phyloP scores from a whole-genome alignment of 1,284 basidiomycete species.

The Ustilago esculenta region DNA sequence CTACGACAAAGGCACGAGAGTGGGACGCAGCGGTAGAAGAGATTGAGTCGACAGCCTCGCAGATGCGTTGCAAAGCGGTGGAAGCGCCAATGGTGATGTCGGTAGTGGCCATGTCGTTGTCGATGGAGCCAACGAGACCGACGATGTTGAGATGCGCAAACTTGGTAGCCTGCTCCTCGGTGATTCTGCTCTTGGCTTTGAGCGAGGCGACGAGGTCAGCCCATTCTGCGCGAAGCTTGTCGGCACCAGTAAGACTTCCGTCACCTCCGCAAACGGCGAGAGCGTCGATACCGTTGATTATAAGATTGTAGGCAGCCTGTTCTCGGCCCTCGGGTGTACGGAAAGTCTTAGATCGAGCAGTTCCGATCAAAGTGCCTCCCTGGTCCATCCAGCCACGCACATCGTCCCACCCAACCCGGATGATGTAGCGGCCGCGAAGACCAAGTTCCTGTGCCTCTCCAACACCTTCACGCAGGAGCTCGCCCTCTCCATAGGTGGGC shows the following conservation, averaged over 20 bases:
- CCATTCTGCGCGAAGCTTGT: slow-evolving; percentile 94
- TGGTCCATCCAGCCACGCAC: slow-evolving; percentile 87
- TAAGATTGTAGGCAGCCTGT: slow-evolving; percentile 86
- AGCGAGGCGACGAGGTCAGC: slow-evolving; percentile 80
- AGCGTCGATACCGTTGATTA: slow-evolving; percentile 95
- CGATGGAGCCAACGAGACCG: slow-evolving; percentile 96
- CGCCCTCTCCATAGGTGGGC: slow-evolving; percentile 89
- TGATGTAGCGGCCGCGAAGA: slow-evolving; percentile 90
- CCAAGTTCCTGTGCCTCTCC: slow-evolving; percentile 73
- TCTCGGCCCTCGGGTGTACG: slow-evolving; percentile 86
- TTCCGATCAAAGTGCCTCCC: slow-evolving; percentile 95
- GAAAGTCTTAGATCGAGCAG: slow-evolving; percentile 88
- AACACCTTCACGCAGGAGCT: slow-evolving; percentile 87
- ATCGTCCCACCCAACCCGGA: slow-evolving; percentile 97
- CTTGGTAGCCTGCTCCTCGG: slow-evolving; percentile 75
- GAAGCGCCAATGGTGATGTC: slow-evolving; percentile 96
- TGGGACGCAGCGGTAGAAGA: slow-evolving; percentile 95
- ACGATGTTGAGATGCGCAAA: slow-evolving; percentile 92
- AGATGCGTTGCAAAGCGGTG: slow-evolving; percentile 94
- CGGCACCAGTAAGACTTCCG: slow-evolving; percentile 93
- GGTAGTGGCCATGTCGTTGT: slow-evolving; percentile 98
- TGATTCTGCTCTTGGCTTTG: slow-evolving; percentile 76
- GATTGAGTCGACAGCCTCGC: slow-evolving; percentile 97
- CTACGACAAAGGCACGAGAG: slow-evolving; percentile 95
- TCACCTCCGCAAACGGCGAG: slow-evolving; percentile 97